Conservation (phyloP, 805 yeast genomes). For the Zygoascus bituminiphila region DNA sequence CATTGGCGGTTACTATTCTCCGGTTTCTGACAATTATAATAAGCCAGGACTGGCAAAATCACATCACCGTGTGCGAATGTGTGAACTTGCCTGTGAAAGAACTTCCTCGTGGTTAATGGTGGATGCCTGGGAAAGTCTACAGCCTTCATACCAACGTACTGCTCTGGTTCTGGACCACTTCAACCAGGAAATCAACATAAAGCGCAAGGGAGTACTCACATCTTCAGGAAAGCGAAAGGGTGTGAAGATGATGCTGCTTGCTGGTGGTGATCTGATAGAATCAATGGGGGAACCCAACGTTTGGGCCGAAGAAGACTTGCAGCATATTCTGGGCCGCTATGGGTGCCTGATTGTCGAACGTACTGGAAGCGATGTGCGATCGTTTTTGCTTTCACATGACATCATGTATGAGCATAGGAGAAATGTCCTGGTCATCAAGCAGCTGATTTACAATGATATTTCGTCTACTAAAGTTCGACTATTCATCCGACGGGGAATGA, state of each 20-base stretch:
- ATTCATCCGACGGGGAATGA: conserved; percentile 90
- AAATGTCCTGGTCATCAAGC: conserved; percentile 89
- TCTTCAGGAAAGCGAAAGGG: conserved; percentile 47
- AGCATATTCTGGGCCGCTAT: conserved; percentile 89
- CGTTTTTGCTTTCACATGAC: conserved; percentile 86
- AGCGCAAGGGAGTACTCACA: conserved; percentile 72
- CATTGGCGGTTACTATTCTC: conserved; percentile 92
- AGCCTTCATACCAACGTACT: conserved; percentile 83
- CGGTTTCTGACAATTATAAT: conserved; percentile 81
- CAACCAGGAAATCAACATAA: conserved; percentile 87
- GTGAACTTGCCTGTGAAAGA: conserved; percentile 95
- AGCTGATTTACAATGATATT: conserved; percentile 92
- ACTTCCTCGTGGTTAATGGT: conserved; percentile 98
- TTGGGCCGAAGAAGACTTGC: conserved; percentile 94
- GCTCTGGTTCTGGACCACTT: conserved; percentile 95
- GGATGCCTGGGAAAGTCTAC: conserved; percentile 97
- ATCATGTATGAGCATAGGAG: conserved; percentile 94
- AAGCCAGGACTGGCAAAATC: conserved; percentile 90
- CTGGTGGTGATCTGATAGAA: conserved; percentile 96
- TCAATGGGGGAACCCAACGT: conserved; percentile 99
- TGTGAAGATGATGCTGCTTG: conserved; percentile 88
- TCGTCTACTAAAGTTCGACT: conserved; percentile 90
- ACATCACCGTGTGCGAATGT: conserved; percentile 89
- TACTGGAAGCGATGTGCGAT: conserved; percentile 92
- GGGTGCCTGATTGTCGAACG: conserved; percentile 96